Evolutionary conservation across 257 asterid species (phyloP).

Genomic region (Mitragyna speciosa): DNA sequence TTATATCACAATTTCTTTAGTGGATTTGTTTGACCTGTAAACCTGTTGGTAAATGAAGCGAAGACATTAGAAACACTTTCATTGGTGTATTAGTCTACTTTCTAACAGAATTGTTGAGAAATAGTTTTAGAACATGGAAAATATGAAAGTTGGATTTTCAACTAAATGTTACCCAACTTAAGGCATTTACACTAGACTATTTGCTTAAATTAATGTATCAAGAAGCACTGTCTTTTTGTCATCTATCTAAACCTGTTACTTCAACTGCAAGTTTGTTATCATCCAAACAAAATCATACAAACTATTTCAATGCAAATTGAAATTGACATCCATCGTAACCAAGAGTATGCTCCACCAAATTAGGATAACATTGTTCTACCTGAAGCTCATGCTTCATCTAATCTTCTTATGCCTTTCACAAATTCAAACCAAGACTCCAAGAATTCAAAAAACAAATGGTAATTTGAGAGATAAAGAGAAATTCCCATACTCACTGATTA

Average conservation of each 20-base stretch:
- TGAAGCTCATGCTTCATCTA: not conserved
- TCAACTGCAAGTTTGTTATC: not conserved
- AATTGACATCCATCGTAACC: not conserved
- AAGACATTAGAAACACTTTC: not conserved
- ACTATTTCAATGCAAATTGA: not conserved
- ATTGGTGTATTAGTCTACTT: not conserved
- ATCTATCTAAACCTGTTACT: not conserved
- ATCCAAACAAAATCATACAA: not conserved
- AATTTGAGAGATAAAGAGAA: not conserved
- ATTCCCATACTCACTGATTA: slow-evolving; percentile 30
- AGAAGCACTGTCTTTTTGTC: not conserved
- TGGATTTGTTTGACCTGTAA: slow-evolving; percentile 5
- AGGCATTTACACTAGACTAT: not conserved
- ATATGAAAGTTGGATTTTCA: not conserved
- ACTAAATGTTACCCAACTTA: not conserved
- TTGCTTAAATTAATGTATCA: not conserved
- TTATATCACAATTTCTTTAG: not conserved
- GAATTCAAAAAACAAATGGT: not conserved
- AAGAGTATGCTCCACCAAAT: not conserved
- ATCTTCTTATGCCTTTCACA: not conserved
- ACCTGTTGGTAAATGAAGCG: not conserved
- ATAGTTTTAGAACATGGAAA: not conserved
- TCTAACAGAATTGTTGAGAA: not conserved
- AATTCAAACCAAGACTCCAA: not conserved
- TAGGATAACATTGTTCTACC: not conserved